Evolutionary conservation across 176 grass and related monocot species (phyloP), one percentile per base, ranked within the genome.

Genomic region (Poa pratensis): DNA sequence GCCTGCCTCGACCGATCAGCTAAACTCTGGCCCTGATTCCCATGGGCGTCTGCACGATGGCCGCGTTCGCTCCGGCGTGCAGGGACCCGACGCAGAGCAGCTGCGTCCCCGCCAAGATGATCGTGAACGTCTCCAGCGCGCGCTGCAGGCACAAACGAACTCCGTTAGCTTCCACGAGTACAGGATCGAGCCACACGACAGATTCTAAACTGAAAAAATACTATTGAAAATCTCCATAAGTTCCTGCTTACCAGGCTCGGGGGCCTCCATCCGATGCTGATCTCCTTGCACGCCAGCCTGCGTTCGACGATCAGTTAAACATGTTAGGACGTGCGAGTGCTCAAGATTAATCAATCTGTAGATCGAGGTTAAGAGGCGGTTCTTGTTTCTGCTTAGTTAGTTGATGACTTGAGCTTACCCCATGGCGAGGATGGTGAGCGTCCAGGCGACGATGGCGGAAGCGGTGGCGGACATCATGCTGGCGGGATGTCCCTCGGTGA

Each of bases 221-320:
- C 2, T 1, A 12, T 4, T 3, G 0, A 17, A 42, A 18, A 11
- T 3, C 9, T 69, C 8, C 34, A 81, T 5, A 3, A 13, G 0
- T 72, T 42, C 1, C 11, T n/a, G 35, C 43, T 82, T 81, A 97
- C 95, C 78, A 98, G 84, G 84, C 84, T 96, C 16, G 86, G 43
- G 18, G 87, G 85, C 78, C 91, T 94, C 88, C 28, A 68, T 19
- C 91, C 74, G 27, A 92, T 75, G 87, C 91, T 94, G 75, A 98
- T 98, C 89, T 98, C 93, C 87, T 95, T 96, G 82, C 96, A 98
- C 37, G 93, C 96, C 66, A 98, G 71, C 16, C 94, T 95, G 80
- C 66, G 20, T 39, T 20, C 80, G 58, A 88, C 4, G 69, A 66
- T 2, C 18, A 50, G 6, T 37, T 37, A 42, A 12, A n/a, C 2